Evolutionary conservation across 73 alveolate genomes (phyloP).

Genomic region (Paramecium pentaurelia): DNA sequence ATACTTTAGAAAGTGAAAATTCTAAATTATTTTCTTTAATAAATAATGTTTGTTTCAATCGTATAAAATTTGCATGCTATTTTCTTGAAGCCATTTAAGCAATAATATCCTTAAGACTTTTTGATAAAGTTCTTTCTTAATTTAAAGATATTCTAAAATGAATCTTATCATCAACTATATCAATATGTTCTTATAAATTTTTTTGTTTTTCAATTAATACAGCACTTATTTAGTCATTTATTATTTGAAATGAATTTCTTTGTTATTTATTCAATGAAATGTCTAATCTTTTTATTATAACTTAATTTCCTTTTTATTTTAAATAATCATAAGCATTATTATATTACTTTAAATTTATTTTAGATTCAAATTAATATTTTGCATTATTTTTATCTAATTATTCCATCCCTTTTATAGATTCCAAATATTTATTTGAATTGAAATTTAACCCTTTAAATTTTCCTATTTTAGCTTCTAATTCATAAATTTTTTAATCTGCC

Average conservation of each 20-base stretch:
- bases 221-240: not conserved
- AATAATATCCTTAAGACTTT: not conserved
- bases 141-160: slow-evolving; percentile 17
- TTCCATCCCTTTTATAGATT: not conserved
- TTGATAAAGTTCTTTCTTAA: slow-evolving; percentile 15
- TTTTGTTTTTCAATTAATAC: not conserved
- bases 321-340: not conserved
- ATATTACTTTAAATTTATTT: not conserved
- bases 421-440: not conserved
- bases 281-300: not conserved
- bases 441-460: not conserved
- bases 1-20: slow-evolving; percentile 12
- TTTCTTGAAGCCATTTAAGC: slow-evolving; percentile 48
- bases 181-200: not conserved
- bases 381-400: not conserved
- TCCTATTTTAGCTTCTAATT: slow-evolving; percentile 37
- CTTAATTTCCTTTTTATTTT: not conserved
- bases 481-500: not conserved
- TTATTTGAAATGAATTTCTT: not conserved
- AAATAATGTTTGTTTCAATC: not conserved
- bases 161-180: not conserved
- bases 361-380: slow-evolving; percentile 17
- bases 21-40: not conserved
- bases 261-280: not conserved
- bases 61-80: not conserved